phyloP scores from a whole-genome alignment of 352 stramenopile species.

The Pythium folliculosum region DNA sequence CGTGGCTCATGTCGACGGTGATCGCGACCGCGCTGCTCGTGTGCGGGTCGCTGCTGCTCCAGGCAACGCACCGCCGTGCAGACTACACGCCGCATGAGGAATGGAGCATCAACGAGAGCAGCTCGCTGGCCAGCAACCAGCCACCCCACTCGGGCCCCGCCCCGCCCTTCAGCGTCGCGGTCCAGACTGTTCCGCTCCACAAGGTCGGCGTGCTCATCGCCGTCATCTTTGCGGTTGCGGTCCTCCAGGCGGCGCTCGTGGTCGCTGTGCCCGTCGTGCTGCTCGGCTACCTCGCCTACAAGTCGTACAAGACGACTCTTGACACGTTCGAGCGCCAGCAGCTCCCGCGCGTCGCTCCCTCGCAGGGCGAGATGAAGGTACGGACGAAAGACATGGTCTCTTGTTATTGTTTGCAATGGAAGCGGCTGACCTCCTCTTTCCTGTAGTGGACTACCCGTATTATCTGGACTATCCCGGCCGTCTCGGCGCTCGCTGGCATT shows the following conservation, averaged over 20 bases:
- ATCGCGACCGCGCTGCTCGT: constrained; percentile 25
- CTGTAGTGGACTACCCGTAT: constrained; percentile 23
- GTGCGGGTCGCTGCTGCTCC: constrained; percentile 28
- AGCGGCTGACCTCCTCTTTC: background rate
- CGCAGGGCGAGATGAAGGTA: constrained; percentile 29
- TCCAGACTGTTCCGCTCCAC: constrained; percentile 18
- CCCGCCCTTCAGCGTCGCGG: constrained; percentile 19
- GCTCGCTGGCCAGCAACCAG: constrained; percentile 15
- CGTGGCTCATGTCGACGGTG: constrained; percentile 24
- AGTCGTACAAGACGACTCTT: constrained; percentile 25
- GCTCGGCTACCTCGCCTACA: constrained; percentile 29
- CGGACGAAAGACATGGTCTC: no score
- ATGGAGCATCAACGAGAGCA: constrained; percentile 29
- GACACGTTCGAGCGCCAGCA: constrained; percentile 26
- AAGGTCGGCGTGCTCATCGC: constrained; percentile 27
- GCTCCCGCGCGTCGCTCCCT: constrained; percentile 14
- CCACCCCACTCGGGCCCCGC: constrained; percentile 3
- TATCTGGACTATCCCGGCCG: constrained; percentile 6
- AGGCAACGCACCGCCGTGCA: constrained; percentile 24
- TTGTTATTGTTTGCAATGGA: no score
- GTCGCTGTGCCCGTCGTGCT: constrained; percentile 26
- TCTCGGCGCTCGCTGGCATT: constrained; percentile 13
- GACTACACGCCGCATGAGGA: constrained; percentile 1
- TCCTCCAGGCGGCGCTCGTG: constrained; percentile 24
- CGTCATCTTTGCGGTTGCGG: constrained; percentile 21